These are phyloP conservation scores for Butyriboletus appendiculatus DNA, from an alignment of 1,284 basidiomycete genomes.

Conservation along the genomic window DNA sequence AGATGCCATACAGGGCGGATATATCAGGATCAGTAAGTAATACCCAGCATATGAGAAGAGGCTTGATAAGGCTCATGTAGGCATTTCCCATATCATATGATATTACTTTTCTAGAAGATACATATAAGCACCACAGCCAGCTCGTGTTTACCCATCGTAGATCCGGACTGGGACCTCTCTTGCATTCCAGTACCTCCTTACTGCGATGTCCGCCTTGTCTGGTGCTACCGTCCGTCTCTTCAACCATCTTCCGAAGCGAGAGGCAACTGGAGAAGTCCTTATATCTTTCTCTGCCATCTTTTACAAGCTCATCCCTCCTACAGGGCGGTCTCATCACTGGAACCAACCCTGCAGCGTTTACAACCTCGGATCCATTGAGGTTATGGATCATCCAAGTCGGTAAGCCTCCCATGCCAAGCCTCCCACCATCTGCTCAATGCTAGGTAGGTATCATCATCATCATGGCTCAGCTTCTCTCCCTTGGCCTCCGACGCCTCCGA, in stretches of 20 bases:
- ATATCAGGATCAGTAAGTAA: neutral
- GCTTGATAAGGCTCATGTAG: neutral
- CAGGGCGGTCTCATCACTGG: conserved; percentile 56
- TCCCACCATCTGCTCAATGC: neutral
- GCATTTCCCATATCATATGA: neutral
- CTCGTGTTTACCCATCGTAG: neutral
- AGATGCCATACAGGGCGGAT: neutral
- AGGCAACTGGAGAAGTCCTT: conserved; percentile 23
- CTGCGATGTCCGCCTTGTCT: conserved; percentile 12
- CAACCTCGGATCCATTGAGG: conserved; percentile 58
- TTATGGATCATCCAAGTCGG: conserved; percentile 74
- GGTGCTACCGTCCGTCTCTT: neutral
- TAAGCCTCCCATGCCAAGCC: conserved; percentile 26
- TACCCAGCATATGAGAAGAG: neutral
- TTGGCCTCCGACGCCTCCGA: conserved; percentile 54
- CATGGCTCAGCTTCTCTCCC: conserved; percentile 62
- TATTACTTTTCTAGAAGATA: too few species aligned
- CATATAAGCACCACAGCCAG: neutral
- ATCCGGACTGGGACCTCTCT: neutral
- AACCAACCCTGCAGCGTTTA: conserved; percentile 54
- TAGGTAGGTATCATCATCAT: conserved; percentile 59
- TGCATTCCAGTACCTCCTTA: too few species aligned
- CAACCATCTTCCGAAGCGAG: conserved; percentile 9
- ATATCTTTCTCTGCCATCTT: neutral
- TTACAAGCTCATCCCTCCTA: conserved; percentile 1